A percentile compares a stretch with the other conserved stretches of the same genome.
These are phyloP conservation scores for Panicum virgatum DNA, from an alignment of 202 grass and related monocot genomes.

Conservation along the genomic window DNA sequence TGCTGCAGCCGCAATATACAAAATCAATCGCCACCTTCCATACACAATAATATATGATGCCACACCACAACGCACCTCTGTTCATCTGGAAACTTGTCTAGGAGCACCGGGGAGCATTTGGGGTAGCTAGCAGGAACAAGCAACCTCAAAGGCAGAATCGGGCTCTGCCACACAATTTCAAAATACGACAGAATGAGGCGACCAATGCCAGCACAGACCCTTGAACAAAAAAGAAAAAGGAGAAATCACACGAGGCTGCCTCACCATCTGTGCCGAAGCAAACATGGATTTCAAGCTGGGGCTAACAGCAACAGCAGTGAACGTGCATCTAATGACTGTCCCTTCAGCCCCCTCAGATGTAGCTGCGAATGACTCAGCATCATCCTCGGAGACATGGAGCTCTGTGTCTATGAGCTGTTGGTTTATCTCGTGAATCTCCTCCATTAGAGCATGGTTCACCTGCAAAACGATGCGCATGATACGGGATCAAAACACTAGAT, in stretches of 20 bases:
- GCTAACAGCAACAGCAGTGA: conserved; percentile 78
- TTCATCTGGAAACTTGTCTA: conserved; percentile 84
- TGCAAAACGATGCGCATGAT: conserved; percentile 41
- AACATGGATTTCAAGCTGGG: conserved; percentile 81
- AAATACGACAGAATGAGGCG: conserved; percentile 32
- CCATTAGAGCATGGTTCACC: conserved; percentile 70
- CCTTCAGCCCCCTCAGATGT: conserved; percentile 61
- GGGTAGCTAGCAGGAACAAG: conserved; percentile 90
- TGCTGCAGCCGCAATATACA: conserved; percentile 29
- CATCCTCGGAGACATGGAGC: conserved; percentile 69
- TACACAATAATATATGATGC: background rate
- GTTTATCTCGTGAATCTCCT: conserved; percentile 93
- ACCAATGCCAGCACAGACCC: background rate
- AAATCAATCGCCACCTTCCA: background rate
- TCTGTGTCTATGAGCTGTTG: conserved; percentile 85
- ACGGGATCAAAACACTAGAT: conserved; percentile 16
- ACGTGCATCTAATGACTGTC: conserved; percentile 84
- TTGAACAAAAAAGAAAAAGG: background rate
- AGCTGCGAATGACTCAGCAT: conserved; percentile 56
- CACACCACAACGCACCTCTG: conserved; percentile 49
- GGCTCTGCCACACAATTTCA: conserved; percentile 64
- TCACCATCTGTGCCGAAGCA: conserved; percentile 82
- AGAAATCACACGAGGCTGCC: conserved; percentile 9
- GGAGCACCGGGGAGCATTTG: conserved; percentile 82
- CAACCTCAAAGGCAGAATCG: conserved; percentile 88